These are phyloP conservation scores for Cladophialophora yegresii DNA, from an alignment of 2,329 filamentous ascomycete species.

Conservation along the genomic window DNA sequence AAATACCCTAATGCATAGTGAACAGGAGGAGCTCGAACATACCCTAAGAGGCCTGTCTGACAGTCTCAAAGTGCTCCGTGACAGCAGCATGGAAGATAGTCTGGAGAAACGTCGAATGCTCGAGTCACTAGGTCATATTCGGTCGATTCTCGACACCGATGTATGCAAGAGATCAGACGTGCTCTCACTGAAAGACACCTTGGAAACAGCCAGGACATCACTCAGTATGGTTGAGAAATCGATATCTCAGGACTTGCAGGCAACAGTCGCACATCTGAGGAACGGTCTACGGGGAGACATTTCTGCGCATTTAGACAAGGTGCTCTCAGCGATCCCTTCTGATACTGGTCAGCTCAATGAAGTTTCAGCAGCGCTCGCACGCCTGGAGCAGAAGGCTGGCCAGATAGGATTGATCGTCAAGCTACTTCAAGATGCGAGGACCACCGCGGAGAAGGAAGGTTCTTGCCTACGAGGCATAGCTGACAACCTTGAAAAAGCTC, in stretches of 20 bases:
- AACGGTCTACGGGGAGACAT: slow-evolving; percentile 8
- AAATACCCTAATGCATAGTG: neutral
- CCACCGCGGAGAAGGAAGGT: slow-evolving; percentile 1
- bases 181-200: neutral
- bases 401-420: slow-evolving; percentile 12
- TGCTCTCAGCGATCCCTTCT: slow-evolving; percentile 6
- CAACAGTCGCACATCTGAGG: slow-evolving; percentile 9
- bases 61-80: neutral
- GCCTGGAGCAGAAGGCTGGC: slow-evolving; percentile 6
- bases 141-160: slow-evolving; percentile 7
- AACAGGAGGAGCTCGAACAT: slow-evolving; percentile 7
- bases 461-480: neutral
- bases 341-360: slow-evolving; percentile 7
- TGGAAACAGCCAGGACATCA: neutral
- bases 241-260: slow-evolving; percentile 2
- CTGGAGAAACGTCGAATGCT: neutral
- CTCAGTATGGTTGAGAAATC: slow-evolving; percentile 1
- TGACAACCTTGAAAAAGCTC: neutral
- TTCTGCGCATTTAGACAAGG: neutral
- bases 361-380: slow-evolving; percentile 10
- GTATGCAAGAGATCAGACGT: slow-evolving; percentile 17
- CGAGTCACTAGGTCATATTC: slow-evolving; percentile 2
- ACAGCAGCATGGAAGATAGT: neutral
- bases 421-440: slow-evolving; percentile 11
- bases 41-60: slow-evolving; percentile 7